phyloP scores from a whole-genome alignment of 495 filamentous ascomycete species.

The Penicillium pulvis region DNA sequence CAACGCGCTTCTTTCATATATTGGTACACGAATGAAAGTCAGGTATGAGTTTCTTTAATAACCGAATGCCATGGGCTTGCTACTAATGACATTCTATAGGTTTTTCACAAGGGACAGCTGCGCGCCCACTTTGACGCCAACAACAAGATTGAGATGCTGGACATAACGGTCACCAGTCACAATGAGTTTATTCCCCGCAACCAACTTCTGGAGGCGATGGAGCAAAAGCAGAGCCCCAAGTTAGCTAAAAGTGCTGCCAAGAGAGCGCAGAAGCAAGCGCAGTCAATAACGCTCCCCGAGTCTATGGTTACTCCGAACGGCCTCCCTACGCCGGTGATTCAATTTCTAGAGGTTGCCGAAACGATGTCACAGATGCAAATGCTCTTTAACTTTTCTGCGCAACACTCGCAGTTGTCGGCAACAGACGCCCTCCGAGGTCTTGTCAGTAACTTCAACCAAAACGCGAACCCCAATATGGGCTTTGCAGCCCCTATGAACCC shows the following conservation, averaged over 20 bases:
- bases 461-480: constrained; percentile 33
- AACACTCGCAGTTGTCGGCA: constrained; percentile 58
- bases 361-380: constrained; percentile 74
- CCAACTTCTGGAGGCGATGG: constrained; percentile 53
- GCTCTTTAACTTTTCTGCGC: constrained; percentile 62
- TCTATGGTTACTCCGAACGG: constrained; percentile 66
- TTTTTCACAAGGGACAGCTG: constrained; percentile 64
- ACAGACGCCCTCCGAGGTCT: constrained; percentile 64
- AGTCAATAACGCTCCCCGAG: constrained; percentile 58
- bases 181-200: constrained; percentile 69
- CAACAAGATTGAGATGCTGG: constrained; percentile 72
- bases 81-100: constrained; percentile 39
- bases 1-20: constrained; percentile 65
- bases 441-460: constrained; percentile 44
- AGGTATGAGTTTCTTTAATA: constrained; percentile 48
- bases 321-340: constrained; percentile 56
- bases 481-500: constrained; percentile 42
- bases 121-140: constrained; percentile 66
- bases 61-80: neutral
- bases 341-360: constrained; percentile 75
- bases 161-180: constrained; percentile 63
- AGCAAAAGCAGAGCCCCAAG: constrained; percentile 71
- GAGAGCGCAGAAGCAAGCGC: constrained; percentile 56
- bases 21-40: constrained; percentile 70
- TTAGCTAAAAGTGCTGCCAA: constrained; percentile 59